Conservation (phyloP, 2,329 filamentous ascomycete species). For the Aspergillus ustus region DNA sequence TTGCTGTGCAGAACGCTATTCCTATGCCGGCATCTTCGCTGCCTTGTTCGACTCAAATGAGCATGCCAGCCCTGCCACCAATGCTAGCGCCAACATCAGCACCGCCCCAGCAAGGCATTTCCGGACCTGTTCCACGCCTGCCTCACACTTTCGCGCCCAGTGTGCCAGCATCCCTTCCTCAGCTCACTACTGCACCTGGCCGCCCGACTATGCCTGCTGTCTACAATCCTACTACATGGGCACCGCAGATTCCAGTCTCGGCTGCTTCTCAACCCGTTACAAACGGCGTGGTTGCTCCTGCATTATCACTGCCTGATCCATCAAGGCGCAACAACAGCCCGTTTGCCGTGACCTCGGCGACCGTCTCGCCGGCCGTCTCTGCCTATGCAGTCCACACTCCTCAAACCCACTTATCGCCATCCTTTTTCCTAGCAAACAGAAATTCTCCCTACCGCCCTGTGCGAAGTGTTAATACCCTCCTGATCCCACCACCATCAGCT, state of each 20-base stretch:
- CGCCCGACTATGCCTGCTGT: slow-evolving; percentile 73
- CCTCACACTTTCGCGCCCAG: slow-evolving; percentile 56
- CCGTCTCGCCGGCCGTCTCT: slow-evolving; percentile 71
- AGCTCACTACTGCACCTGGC: slow-evolving; percentile 66
- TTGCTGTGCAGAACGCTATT: slow-evolving; percentile 32
- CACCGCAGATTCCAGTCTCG: slow-evolving; percentile 46
- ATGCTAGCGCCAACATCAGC: slow-evolving; percentile 40
- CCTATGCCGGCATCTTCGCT: slow-evolving; percentile 31
- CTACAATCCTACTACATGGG: slow-evolving; percentile 64
- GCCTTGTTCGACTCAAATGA: slow-evolving; percentile 30
- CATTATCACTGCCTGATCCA: slow-evolving; percentile 39
- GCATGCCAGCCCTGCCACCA: slow-evolving; percentile 39
- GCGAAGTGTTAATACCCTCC: slow-evolving; percentile 84
- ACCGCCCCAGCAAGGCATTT: slow-evolving; percentile 40
- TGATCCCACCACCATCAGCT: slow-evolving; percentile 81
- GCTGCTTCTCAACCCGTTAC: slow-evolving; percentile 34
- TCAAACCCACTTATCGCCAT: slow-evolving; percentile 79
- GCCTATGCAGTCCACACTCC: slow-evolving; percentile 64
- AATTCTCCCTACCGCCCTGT: slow-evolving; percentile 93
- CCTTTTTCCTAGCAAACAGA: slow-evolving; percentile 82
- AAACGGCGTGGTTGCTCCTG: slow-evolving; percentile 35
- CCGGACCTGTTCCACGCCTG: slow-evolving; percentile 57
- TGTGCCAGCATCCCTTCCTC: slow-evolving; percentile 50
- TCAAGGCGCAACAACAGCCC: slow-evolving; percentile 55
- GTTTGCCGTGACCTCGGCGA: slow-evolving; percentile 57